These are phyloP conservation scores for Lipomyces kockii DNA, from an alignment of 805 yeast species.

Conservation along the genomic window DNA sequence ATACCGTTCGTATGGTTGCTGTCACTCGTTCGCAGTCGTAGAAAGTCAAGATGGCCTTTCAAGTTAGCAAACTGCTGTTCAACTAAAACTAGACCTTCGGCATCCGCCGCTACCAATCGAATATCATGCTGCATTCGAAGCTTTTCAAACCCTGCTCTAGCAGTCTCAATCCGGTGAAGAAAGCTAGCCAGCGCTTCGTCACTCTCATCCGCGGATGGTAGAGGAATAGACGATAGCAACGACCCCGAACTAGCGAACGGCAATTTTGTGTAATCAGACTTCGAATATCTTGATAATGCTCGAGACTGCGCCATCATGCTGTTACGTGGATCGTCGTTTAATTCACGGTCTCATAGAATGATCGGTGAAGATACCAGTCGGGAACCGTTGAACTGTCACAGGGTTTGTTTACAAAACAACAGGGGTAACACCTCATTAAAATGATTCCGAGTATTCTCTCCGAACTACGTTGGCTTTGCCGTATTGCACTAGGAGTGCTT, in stretches of 20 bases:
- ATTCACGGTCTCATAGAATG: background rate
- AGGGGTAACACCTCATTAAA: background rate
- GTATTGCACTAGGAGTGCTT: background rate
- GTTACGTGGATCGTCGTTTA: background rate
- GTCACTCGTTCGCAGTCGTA: constrained; percentile 3
- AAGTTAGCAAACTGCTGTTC: constrained; percentile 11
- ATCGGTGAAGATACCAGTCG: background rate
- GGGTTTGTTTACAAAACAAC: background rate
- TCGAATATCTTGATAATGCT: background rate
- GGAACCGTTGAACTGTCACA: background rate
- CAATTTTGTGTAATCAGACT: background rate
- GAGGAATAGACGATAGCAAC: constrained; percentile 1
- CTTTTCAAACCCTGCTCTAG: constrained; percentile 10
- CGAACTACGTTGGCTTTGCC: background rate
- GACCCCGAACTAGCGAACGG: background rate
- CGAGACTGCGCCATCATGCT: background rate
- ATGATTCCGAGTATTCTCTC: background rate
- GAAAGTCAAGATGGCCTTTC: constrained; percentile 13
- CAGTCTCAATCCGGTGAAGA: background rate
- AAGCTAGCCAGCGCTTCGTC: background rate
- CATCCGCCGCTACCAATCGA: constrained; percentile 12
- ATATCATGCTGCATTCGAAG: constrained; percentile 17
- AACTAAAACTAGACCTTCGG: constrained; percentile 6
- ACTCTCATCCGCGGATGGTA: background rate
- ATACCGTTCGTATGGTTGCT: background rate